Evolutionary conservation across 495 filamentous ascomycete genomes (phyloP).

Genomic region (Baudoinia panamericana): DNA sequence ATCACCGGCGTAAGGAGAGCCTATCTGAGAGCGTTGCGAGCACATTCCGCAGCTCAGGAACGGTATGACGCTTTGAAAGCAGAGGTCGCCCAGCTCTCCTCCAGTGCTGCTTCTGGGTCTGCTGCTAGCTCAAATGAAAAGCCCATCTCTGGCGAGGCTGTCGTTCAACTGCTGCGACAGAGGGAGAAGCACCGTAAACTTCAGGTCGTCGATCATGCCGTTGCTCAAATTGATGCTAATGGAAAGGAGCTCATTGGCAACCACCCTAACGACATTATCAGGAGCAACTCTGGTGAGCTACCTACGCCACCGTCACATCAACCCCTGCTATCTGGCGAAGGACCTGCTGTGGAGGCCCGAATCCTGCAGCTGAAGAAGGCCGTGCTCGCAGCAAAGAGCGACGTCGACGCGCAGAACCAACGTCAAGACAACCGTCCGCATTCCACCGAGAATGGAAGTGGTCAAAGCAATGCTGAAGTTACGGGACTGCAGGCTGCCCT

Average conservation of each 20-base stretch:
- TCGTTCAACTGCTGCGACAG: slow-evolving; percentile 13
- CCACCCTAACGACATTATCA: slow-evolving; percentile 11
- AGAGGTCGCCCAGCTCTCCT: slow-evolving; percentile 10
- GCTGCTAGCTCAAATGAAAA: background rate
- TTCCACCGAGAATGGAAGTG: background rate
- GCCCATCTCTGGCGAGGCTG: background rate
- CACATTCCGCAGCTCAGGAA: slow-evolving; percentile 14
- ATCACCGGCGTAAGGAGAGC: slow-evolving; percentile 13
- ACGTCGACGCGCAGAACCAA: too few relatives aligned
- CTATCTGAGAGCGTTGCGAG: slow-evolving; percentile 24
- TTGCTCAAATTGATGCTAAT: background rate
- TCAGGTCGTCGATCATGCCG: slow-evolving; percentile 9
- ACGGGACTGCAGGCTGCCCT: slow-evolving; percentile 23
- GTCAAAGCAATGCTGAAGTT: too few relatives aligned
- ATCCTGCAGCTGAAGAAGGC: slow-evolving; percentile 19
- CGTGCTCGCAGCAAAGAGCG: background rate
- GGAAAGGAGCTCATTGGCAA: background rate
- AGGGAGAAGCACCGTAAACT: slow-evolving; percentile 15
- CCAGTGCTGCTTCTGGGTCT: too few relatives aligned
- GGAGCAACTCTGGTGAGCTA: slow-evolving; percentile 8
- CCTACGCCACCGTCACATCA: slow-evolving; percentile 7
- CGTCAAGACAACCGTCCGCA: background rate
- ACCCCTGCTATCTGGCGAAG: slow-evolving; percentile 1
- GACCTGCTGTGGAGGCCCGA: slow-evolving; percentile 9
- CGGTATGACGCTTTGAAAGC: slow-evolving; percentile 20